Percentiles rank a stretch among this genome's conserved stretches.
These are phyloP conservation scores for Ceratocystis huliohia DNA, from an alignment of 2,329 filamentous ascomycete genomes.

Conservation along the genomic window DNA sequence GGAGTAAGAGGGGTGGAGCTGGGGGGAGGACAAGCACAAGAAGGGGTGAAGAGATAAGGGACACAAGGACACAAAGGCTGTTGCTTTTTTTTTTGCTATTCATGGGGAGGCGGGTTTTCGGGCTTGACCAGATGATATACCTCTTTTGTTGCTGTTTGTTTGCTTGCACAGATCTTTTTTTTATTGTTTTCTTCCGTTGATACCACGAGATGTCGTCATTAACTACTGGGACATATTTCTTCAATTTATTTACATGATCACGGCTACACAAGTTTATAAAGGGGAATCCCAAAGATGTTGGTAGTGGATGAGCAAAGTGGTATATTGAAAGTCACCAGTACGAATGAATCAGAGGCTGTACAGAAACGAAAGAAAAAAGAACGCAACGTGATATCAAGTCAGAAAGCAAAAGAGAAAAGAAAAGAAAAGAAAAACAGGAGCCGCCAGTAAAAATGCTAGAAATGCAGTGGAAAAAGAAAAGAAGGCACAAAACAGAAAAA, in stretches of 20 bases:
- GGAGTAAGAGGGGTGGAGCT: not conserved
- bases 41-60: not conserved
- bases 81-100: not conserved
- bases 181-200: not conserved
- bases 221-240: not conserved
- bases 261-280: not conserved
- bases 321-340: not conserved
- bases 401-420: not conserved
- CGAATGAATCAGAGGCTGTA: not conserved
- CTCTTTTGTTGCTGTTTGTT: not conserved
- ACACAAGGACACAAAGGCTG: not conserved
- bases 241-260: not conserved
- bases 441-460: too few species aligned
- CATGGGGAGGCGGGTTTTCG: not conserved
- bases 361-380: not conserved
- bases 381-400: slow-evolving; percentile 2
- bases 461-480: not conserved
- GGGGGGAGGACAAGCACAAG: not conserved
- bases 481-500: not conserved
- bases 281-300: too few species aligned
- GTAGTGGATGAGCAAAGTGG: not conserved
- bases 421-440: not conserved
- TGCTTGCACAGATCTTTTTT: not conserved
- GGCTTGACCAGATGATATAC: slow-evolving; percentile 4
- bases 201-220: slow-evolving; percentile 2